Conservation (phyloP, 495 filamentous ascomycete species). For the Parathielavia appendiculata region DNA sequence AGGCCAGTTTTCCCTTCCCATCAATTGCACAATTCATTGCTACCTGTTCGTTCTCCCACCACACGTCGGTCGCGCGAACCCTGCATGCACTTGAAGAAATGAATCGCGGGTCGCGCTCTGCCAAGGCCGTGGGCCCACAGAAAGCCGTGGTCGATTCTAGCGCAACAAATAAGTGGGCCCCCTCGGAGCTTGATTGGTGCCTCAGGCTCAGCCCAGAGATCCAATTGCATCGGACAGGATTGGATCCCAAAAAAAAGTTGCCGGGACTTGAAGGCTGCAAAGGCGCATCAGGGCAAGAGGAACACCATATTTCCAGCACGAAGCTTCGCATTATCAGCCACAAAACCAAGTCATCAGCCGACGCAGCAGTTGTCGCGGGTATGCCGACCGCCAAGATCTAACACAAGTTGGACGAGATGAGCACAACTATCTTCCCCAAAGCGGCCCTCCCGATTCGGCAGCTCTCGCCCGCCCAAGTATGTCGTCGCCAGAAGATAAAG, state of each 20-base stretch:
- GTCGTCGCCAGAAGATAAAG: slow-evolving; percentile 40
- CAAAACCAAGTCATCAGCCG: slow-evolving; percentile 10
- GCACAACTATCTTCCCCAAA: slow-evolving; percentile 47
- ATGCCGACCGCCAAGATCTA: slow-evolving; percentile 8
- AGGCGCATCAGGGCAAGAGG: background rate
- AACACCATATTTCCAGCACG: background rate
- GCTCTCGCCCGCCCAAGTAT: slow-evolving; percentile 45
- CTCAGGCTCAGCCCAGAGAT: slow-evolving; percentile 25
- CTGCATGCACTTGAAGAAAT: slow-evolving; percentile 21
- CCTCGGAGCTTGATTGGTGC: slow-evolving; percentile 10
- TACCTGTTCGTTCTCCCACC: background rate
- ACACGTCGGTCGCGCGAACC: background rate
- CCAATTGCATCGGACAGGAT: slow-evolving; percentile 7
- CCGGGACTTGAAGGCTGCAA: slow-evolving; percentile 5
- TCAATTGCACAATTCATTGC: background rate
- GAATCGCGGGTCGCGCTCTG: slow-evolving; percentile 25
- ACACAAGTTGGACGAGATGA: slow-evolving; percentile 36
- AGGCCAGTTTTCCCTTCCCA: background rate
- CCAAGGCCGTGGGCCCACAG: slow-evolving; percentile 18
- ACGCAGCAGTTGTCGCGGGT: slow-evolving; percentile 7
- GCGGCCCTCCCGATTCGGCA: slow-evolving; percentile 47
- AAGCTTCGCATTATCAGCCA: background rate
- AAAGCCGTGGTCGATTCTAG: slow-evolving; percentile 23
- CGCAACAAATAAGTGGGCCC: background rate
- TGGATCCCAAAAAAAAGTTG: slow-evolving; percentile 25